Evolutionary conservation across 2,329 filamentous ascomycete species (phyloP), one percentile per base, ranked within the genome.

Genomic region (Fusarium tricinctum): DNA sequence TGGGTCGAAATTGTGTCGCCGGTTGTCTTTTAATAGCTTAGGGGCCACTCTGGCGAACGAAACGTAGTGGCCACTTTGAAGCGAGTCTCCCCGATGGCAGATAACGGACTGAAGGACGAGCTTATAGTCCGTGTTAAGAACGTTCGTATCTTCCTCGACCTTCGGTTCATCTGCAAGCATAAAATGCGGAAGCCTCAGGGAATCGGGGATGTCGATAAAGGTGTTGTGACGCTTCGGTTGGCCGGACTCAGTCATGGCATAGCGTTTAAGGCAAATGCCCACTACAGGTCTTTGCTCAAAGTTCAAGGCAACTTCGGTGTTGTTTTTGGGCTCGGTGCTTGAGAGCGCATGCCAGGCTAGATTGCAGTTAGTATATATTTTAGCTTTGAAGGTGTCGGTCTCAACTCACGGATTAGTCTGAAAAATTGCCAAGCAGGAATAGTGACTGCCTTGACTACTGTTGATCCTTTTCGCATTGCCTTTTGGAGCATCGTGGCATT

Each of bases 351-450:
- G 94, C 94, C 94, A 97, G 28, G 94, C 92, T 94, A 60, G 14
- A 53, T n/a, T 43, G n/a, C 17, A 49, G 74, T 84, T 77, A 83
- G 81, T 66, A 67, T 53, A 15, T 19, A n/a, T n/a, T 26, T 12
- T 30, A n/a, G 5, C 4, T 23, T 23, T 13, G 9, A n/a, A 15
- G 5, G 15, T 33, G 6, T 53, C 10, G 19, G 19, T 26, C 7
- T 53, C 65, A 73, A 84, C 91, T 81, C 82, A 94, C 92, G 94
- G 73, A 97, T 93, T 26, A 98, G 83, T 74, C 92, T 93, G 80
- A 97, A 98, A 75, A 98, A 97, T 74, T 97, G 95, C 94, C 94
- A 98, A 3, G 96, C 96, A 38, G 95, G 95, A 83, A 98, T 97
- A 60, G 95, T 90, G 15, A 98, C 92, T 73, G 97, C 94, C 75